A percentile compares a stretch with the other conserved stretches of the same genome.
These are phyloP conservation scores for Rhizopogon sp. DNA, from an alignment of 768 basidiomycete genomes.

Conservation along the genomic window DNA sequence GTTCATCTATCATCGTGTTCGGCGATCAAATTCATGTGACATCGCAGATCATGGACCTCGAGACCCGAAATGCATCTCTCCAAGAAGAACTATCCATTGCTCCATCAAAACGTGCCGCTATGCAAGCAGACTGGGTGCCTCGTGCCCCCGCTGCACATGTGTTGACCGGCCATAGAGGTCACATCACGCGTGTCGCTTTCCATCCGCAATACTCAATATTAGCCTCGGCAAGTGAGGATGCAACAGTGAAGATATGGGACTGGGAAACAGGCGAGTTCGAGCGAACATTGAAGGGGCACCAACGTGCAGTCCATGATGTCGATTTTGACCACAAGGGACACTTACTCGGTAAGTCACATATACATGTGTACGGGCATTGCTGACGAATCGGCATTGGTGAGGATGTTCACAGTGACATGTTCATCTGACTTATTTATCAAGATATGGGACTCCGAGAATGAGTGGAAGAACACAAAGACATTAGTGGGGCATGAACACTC, in stretches of 20 bases:
- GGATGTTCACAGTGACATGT: conserved; percentile 36
- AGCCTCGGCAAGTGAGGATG: conserved; percentile 84
- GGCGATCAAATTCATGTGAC: conserved; percentile 7
- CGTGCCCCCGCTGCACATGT: conserved; percentile 79
- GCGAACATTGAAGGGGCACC: conserved; percentile 87
- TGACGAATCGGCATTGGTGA: neutral
- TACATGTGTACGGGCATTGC: neutral
- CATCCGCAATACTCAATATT: conserved; percentile 82
- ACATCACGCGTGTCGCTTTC: conserved; percentile 76
- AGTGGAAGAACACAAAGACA: conserved; percentile 87
- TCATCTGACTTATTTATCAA: conserved; percentile 90
- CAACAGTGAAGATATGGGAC: conserved; percentile 92
- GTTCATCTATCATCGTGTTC: conserved; percentile 9
- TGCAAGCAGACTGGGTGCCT: conserved; percentile 84
- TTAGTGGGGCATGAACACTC: conserved; percentile 89
- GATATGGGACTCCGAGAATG: conserved; percentile 86
- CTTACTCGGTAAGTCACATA: conserved; percentile 54
- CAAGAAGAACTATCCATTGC: conserved; percentile 64
- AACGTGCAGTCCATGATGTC: conserved; percentile 81
- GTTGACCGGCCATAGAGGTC: conserved; percentile 69
- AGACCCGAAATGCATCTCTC: conserved; percentile 73
- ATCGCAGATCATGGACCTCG: conserved; percentile 88
- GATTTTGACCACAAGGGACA: conserved; percentile 87
- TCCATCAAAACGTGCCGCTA: conserved; percentile 47
- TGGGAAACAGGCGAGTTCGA: conserved; percentile 96